Evolutionary conservation across 441 rosid species (phyloP).

Genomic region (Gossypium davidsonii): DNA sequence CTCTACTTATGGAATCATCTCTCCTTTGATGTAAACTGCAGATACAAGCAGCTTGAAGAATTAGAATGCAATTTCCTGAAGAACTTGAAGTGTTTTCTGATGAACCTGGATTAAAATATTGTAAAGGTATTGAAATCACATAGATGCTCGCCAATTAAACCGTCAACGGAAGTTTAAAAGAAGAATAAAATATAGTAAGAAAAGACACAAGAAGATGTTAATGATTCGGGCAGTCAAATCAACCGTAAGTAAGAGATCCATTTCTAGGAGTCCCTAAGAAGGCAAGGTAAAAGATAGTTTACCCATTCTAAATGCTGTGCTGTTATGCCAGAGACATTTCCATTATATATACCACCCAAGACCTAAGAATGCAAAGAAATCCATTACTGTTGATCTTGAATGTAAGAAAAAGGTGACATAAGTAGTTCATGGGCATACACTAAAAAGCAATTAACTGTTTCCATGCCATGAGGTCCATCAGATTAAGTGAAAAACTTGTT

Average conservation of each 20-base stretch:
- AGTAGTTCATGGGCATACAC: not conserved
- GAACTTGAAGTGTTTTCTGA: conserved; percentile 79
- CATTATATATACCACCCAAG: conserved; percentile 73
- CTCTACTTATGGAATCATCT: not conserved
- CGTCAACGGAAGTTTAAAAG: not conserved
- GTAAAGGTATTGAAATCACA: not conserved
- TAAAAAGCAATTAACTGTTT: not conserved
- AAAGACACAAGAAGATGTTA: not conserved
- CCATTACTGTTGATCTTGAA: conserved; percentile 15
- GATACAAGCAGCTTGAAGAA: conserved; percentile 10
- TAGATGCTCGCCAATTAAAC: not conserved
- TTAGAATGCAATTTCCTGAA: conserved; percentile 86
- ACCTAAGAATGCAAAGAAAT: conserved; percentile 47
- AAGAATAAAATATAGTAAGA: not conserved
- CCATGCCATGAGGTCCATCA: not conserved
- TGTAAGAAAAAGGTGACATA: not conserved
- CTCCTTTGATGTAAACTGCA: not conserved
- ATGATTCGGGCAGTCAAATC: not conserved
- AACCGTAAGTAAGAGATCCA: not conserved
- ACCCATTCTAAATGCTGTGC: conserved; percentile 98
- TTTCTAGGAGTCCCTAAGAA: not conserved
- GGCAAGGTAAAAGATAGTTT: conserved; percentile 18
- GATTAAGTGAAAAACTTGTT: not conserved
- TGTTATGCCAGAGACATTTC: conserved; percentile 72
- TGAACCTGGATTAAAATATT: conserved; percentile 55